Conservation (phyloP, 257 asterid genomes). For the Datura wrightii region DNA sequence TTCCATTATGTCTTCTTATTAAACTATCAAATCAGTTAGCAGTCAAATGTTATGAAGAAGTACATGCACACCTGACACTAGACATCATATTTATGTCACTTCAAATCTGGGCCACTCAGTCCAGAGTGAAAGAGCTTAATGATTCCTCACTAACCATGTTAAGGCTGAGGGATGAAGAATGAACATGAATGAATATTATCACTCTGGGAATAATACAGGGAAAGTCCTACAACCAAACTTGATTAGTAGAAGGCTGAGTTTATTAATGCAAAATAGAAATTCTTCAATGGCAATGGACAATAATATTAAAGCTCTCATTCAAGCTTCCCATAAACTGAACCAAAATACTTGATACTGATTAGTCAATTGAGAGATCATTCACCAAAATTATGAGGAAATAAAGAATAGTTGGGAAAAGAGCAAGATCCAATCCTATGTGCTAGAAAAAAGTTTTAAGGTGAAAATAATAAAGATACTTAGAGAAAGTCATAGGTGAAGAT, state of each 20-base stretch:
- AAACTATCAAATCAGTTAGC: background rate
- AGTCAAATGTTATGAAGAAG: background rate
- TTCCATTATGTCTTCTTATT: background rate
- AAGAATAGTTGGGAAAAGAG: background rate
- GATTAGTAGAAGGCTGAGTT: background rate
- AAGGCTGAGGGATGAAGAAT: background rate
- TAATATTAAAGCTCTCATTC: background rate
- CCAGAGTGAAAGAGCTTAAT: background rate
- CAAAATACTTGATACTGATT: background rate
- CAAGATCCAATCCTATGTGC: background rate
- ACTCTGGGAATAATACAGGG: background rate
- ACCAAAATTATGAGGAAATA: slow-evolving; percentile 13
- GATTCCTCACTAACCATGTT: background rate
- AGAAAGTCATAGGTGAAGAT: background rate
- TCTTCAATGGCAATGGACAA: slow-evolving; percentile 6
- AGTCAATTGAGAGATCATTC: slow-evolving; percentile 2
- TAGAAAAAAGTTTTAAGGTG: background rate
- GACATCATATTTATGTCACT: background rate
- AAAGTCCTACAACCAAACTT: background rate
- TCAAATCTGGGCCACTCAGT: background rate
- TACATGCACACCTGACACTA: background rate
- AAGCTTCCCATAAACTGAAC: background rate
- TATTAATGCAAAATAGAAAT: background rate
- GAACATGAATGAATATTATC: background rate
- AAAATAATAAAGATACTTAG: background rate